Base-by-base conservation (phyloP, 1,284 basidiomycete genomes). In the Thelephora terrestris region DNA sequence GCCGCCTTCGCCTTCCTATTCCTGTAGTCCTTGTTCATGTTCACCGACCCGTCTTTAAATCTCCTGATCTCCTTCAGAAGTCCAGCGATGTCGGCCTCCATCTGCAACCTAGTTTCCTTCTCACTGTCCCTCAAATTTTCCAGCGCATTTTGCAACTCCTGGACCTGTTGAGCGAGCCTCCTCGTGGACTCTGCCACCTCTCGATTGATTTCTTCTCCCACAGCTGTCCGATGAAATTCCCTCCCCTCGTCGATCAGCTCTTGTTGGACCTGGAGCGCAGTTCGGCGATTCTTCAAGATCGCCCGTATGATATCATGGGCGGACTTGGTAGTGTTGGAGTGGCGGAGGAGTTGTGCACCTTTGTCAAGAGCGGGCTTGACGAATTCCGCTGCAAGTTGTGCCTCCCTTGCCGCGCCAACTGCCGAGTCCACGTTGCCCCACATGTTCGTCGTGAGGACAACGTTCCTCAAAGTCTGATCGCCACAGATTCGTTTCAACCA, bases 401-500 rank as follows among this genome's bases (percentile, higher is more conserved):
- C 21, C 48, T 56, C 55, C 10, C 55, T 43, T 3, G 29, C 39
- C 3, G 3, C 23, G 7, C 49, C 53, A 4, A 43, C n/a, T 2
- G 14, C 37, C 6, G 23, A 18, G 39, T 17, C 14, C 6, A 32
- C 46, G 2, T 34, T 34, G 18, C 63, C 65, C 75, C 74, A 77
- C 71, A 73, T 74, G 50, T 67, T 75, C 46, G 74, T 78, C 21
- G 69, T 67, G 50, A 77, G 65, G 20, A 74, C 59, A 25, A 76
- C 73, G 49, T 71, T 74, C 37, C 64, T 61, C 47, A 76, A 63
- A 2, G 71, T 63, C 14, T 51, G 61, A 21, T 73, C 71, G 14
- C 75, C 75, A 52, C 75, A 78, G 10, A 78, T 62, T 47, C 68
- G 65, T 35, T 69, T 61, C 57, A 77, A 75, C 55, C 75, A 66